These are phyloP conservation scores for Tetrapyrgos nigripes DNA, from an alignment of 1,284 basidiomycete genomes.

Conservation along the genomic window DNA sequence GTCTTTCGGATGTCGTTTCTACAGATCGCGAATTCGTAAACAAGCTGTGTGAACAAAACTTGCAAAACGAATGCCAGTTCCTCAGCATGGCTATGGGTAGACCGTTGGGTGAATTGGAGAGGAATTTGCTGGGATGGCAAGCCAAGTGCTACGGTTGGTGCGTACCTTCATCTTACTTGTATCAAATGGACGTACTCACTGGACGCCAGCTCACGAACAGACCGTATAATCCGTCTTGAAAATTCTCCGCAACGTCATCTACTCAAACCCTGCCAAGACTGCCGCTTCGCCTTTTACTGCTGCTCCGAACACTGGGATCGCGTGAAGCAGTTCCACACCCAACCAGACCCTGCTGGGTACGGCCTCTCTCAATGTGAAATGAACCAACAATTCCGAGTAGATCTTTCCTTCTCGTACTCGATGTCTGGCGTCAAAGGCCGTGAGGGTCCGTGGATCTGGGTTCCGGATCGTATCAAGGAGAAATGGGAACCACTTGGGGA, in stretches of 20 bases:
- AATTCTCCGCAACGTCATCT: conserved; percentile 16
- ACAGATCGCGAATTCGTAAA: conserved; percentile 21
- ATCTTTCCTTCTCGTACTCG: conserved; percentile 21
- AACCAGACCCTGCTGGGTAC: conserved; percentile 21
- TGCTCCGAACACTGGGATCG: conserved; percentile 34
- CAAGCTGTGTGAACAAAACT: conserved; percentile 21
- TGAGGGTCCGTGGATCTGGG: conserved; percentile 31
- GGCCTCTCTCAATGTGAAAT: conserved; percentile 36
- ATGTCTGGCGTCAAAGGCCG: no score
- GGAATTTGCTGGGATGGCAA: conserved; percentile 28
- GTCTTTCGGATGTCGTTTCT: conserved; percentile 18
- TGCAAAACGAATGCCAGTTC: conserved; percentile 22
- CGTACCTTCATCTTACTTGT: conserved; percentile 5
- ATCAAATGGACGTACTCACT: neutral
- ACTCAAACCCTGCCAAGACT: conserved; percentile 34
- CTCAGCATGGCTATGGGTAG: neutral
- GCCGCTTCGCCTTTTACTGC: conserved; percentile 39
- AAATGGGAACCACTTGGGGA: conserved; percentile 25
- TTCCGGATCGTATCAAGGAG: conserved; percentile 31
- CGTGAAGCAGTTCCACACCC: conserved; percentile 25
- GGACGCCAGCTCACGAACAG: conserved; percentile 32
- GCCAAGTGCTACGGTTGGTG: conserved; percentile 44
- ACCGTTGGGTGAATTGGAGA: neutral
- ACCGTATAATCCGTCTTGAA: conserved; percentile 36
- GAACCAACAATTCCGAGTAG: conserved; percentile 29